Evolutionary conservation across 495 filamentous ascomycete genomes (phyloP), one percentile per base, ranked within the genome.

Genomic region (Aspergillus campestris): DNA sequence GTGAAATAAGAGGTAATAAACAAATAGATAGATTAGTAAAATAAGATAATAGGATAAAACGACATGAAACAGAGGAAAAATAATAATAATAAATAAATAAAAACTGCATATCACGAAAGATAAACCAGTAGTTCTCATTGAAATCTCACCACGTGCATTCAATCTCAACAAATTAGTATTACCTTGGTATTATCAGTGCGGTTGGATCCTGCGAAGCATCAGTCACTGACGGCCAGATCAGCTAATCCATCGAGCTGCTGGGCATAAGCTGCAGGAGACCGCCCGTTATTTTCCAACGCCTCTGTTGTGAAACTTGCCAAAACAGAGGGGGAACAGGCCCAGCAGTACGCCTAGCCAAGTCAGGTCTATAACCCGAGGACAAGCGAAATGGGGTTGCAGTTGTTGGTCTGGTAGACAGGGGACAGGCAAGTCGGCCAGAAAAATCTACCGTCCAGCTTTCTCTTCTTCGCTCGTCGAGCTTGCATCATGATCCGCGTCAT

Each of bases 271-370:
- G 67, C 67, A 67, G 58, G 57, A 65, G 51, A 51, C 58, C 64
- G 62, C 40, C 64, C 64, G 64, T 68, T 64, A 51, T 49, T 51
- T 42, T 47, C 48, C 55, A 59, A 64, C 59, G 55, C 55, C 61
- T 57, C 61, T 67, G 66, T 42, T 31, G 67, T 70, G 66, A 45
- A 66, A 70, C 65, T 49, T 36, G 30, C 44, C 40, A 55, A 45
- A 52, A 30, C 31, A 34, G 24, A 28, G 32, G 11, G 18, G 24
- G 31, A 47, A 34, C 31, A 37, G 40, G 42, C 31, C 15, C 37
- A 43, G 24, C 48, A 31, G 14, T 36, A 32, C 42, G 18, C 18
- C 18, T 24, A 24, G 18, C 18, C 18, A 24, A 24, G 18, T 24
- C 18, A 24, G 18, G 18, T 24, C 18, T 24, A 24, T 24, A 24